A percentile compares a stretch with the other conserved stretches of the same genome.
phyloP scores from a whole-genome alignment of 495 filamentous ascomycete genomes.

The Tuber umbilicatum region DNA sequence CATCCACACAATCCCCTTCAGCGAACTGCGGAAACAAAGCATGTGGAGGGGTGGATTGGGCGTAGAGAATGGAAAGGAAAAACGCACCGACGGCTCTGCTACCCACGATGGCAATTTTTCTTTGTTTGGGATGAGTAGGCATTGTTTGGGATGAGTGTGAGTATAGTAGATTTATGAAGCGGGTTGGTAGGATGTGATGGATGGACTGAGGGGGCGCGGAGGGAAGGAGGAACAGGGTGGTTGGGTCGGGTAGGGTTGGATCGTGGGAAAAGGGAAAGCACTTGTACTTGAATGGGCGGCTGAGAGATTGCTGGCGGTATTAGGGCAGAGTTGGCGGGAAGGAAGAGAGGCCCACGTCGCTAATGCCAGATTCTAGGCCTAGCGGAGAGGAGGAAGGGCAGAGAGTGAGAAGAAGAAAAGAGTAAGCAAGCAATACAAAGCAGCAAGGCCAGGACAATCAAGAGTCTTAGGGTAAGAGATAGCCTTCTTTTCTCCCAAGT shows the following conservation, averaged over 20 bases:
- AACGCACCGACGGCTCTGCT: constrained; percentile 89
- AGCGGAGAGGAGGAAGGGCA: not conserved
- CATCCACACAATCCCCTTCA: not conserved
- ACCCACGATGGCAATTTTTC: constrained; percentile 97
- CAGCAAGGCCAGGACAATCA: not conserved
- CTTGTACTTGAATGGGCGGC: constrained; percentile 10
- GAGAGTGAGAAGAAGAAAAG: not conserved
- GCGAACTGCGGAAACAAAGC: not conserved
- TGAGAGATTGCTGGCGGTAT: constrained; percentile 3
- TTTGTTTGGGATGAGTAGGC: constrained; percentile 80
- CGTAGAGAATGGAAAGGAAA: constrained; percentile 13
- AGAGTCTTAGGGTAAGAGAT: not conserved
- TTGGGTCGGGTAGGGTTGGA: not conserved
- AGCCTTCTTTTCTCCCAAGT: not conserved
- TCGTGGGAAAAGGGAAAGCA: not conserved
- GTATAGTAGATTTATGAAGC: not conserved
- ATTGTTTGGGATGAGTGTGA: constrained; percentile 47
- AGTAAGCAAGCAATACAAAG: not conserved
- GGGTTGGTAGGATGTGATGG: not conserved
- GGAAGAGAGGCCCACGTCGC: not conserved
- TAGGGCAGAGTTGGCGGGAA: not conserved
- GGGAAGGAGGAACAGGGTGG: not conserved
- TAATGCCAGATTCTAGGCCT: not conserved
- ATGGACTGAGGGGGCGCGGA: not conserved
- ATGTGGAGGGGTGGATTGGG: constrained; percentile 9